Evolutionary conservation across 345 rosid genomes (phyloP), one percentile per base, ranked within the genome.

Genomic region (Alliaria petiolata): DNA sequence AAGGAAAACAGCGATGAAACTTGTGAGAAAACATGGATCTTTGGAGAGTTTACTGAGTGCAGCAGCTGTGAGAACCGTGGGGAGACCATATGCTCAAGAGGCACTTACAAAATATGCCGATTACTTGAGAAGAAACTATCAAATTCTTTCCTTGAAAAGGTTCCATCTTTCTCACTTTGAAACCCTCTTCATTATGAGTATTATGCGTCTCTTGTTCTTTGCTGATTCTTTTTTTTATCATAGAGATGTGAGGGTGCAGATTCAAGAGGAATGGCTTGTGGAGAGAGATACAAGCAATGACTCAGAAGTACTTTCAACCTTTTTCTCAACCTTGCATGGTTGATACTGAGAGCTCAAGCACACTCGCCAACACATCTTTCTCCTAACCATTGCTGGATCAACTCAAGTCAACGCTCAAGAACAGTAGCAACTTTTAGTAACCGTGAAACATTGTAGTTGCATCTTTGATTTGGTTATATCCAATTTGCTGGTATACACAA

Each of bases 11-110:
- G 95, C 92, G 19, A 22, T 85, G 66, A 91, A 89, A 82, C 98
- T 89, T 55, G 70, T 93, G 70, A 84, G 87, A 59, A 91, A 89
- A 38, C 97, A 87, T 34, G 96, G 96, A 20, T 86, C 97, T n/a
- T 65, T 91, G 25, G 96, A 89, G 78, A 87, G 82, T 83, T 81
- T 93, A 77, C 84, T 93, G 10, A 84, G 86, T 34, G 91, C 88
- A 8, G 97, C 96, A 42, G 91, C 95, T 52, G 84, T 87, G 20
- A 87, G 96, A 79, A 87, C 95, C 6, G 95, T 93, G 51, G 98
- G 92, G 19, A 91, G 76, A 77, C 84, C 75, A 39, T 86, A 89
- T 72, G 91, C 88, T 8, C 96, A 93, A 81, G 96, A 91, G 71
- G 96, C 98, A 35, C 89, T 93, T 52, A 89, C 86, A 3, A 84